Conservation (phyloP, 192 early-diverging fungal genomes). For the Backusella tuberculispora region DNA sequence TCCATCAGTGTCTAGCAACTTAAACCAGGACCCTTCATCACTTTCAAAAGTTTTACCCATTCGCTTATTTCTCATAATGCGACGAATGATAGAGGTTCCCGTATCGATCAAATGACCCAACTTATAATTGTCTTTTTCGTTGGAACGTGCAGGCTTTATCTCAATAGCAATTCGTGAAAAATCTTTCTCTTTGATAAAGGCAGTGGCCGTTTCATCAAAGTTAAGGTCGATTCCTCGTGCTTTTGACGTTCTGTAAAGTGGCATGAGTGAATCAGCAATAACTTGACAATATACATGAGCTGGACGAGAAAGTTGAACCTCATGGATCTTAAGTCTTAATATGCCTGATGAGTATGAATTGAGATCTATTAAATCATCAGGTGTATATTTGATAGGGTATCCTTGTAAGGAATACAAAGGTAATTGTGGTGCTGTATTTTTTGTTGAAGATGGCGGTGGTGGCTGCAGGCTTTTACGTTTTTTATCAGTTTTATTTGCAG, state of each 20-base stretch:
- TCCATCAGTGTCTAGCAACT: conserved; percentile 13
- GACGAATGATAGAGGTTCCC: conserved; percentile 25
- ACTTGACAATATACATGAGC: conserved; percentile 49
- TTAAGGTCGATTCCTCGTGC: conserved; percentile 30
- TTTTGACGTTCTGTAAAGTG: conserved; percentile 49
- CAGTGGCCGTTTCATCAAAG: conserved; percentile 39
- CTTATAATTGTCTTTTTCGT: conserved; percentile 27
- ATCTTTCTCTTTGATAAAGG: conserved; percentile 47
- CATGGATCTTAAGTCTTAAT: conserved; percentile 53
- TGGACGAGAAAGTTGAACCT: conserved; percentile 28
- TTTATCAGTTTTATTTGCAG: conserved; percentile 25
- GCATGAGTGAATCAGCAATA: conserved; percentile 42
- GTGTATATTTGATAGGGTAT: conserved; percentile 23
- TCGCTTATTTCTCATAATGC: conserved; percentile 15
- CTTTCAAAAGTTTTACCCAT: neutral
- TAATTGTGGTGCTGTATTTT: neutral
- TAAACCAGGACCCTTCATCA: conserved; percentile 28
- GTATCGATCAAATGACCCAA: conserved; percentile 29
- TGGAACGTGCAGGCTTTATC: conserved; percentile 12
- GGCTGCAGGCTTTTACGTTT: conserved; percentile 4
- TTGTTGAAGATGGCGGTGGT: neutral
- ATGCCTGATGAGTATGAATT: conserved; percentile 52
- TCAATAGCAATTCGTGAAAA: conserved; percentile 39
- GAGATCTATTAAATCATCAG: conserved; percentile 38
- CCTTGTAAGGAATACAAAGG: conserved; percentile 38